phyloP scores from a whole-genome alignment of 2,329 filamentous ascomycete species.

The Penicillium sp. region DNA sequence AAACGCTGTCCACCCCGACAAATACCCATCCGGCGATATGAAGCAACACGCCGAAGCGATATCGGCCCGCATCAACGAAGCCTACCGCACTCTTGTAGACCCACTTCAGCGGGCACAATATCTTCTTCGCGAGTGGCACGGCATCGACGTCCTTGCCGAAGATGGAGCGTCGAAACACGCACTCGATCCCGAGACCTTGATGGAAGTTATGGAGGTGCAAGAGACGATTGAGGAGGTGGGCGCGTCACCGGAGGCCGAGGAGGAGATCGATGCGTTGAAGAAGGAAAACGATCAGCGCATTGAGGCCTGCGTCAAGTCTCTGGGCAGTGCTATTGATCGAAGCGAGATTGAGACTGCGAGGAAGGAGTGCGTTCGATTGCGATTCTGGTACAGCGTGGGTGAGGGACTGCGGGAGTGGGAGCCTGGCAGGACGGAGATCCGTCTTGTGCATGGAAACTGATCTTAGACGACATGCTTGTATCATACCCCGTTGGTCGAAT shows the following conservation, averaged over 20 bases:
- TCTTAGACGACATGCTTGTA: not conserved
- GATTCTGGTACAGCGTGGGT: constrained; percentile 89
- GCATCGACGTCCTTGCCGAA: constrained; percentile 70
- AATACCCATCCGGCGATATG: constrained; percentile 47
- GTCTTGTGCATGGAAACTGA: constrained; percentile 54
- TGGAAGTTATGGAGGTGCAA: constrained; percentile 82
- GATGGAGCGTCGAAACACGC: constrained; percentile 73
- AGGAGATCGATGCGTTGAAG: constrained; percentile 65
- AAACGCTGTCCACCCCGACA: constrained; percentile 49
- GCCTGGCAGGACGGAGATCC: constrained; percentile 62
- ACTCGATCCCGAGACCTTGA: constrained; percentile 69
- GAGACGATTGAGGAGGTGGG: constrained; percentile 69
- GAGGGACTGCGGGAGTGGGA: constrained; percentile 84
- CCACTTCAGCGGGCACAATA: constrained; percentile 88
- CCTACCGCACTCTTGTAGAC: constrained; percentile 79
- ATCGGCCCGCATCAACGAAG: constrained; percentile 85
- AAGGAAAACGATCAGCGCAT: constrained; percentile 69
- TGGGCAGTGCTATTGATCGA: constrained; percentile 65
- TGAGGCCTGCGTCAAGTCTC: constrained; percentile 56
- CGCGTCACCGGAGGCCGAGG: constrained; percentile 51
- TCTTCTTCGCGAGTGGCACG: constrained; percentile 65
- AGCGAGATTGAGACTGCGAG: constrained; percentile 68
- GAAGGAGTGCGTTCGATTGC: constrained; percentile 70
- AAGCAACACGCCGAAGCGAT: constrained; percentile 69
- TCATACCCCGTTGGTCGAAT: not conserved